Percentiles rank a stretch among this genome's conserved stretches.
phyloP scores from a whole-genome alignment of 2,329 filamentous ascomycete species.

The Calonectria naviculata region DNA sequence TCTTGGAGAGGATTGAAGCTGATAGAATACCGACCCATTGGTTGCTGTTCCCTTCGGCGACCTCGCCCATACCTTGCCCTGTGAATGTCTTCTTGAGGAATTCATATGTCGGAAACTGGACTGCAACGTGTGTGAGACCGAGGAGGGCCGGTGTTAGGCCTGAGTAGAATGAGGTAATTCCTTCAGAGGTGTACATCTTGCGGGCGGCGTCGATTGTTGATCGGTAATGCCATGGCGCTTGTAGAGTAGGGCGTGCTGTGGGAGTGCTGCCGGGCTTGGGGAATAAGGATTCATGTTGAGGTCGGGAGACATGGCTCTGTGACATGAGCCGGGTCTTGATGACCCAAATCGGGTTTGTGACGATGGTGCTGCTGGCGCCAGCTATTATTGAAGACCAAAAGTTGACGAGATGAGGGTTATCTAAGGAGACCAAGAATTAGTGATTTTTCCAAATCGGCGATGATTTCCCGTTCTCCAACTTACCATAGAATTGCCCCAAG shows the following conservation, averaged over 20 bases:
- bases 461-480: slow-evolving; percentile 20
- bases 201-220: slow-evolving; percentile 90
- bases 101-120: slow-evolving; percentile 97
- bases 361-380: slow-evolving; percentile 91
- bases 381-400: slow-evolving; percentile 92
- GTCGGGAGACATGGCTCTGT: slow-evolving; percentile 70
- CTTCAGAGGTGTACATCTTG: slow-evolving; percentile 96
- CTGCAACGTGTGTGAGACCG: slow-evolving; percentile 93
- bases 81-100: slow-evolving; percentile 92
- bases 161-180: slow-evolving; percentile 91
- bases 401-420: slow-evolving; percentile 81
- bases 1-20: slow-evolving; percentile 93
- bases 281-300: slow-evolving; percentile 53
- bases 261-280: slow-evolving; percentile 64
- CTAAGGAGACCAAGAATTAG: slow-evolving; percentile 53
- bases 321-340: slow-evolving; percentile 99
- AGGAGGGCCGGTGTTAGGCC: slow-evolving; percentile 92
- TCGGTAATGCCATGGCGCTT: slow-evolving; percentile 89
- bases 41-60: slow-evolving; percentile 54
- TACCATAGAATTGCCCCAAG: slow-evolving; percentile 75
- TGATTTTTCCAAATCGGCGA: neutral
- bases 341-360: slow-evolving; percentile 98
- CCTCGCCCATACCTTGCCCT: slow-evolving; percentile 85
- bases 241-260: slow-evolving; percentile 64
- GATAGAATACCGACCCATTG: slow-evolving; percentile 88